Conservation (phyloP, 805 yeast species). For the Candida corydali region DNA sequence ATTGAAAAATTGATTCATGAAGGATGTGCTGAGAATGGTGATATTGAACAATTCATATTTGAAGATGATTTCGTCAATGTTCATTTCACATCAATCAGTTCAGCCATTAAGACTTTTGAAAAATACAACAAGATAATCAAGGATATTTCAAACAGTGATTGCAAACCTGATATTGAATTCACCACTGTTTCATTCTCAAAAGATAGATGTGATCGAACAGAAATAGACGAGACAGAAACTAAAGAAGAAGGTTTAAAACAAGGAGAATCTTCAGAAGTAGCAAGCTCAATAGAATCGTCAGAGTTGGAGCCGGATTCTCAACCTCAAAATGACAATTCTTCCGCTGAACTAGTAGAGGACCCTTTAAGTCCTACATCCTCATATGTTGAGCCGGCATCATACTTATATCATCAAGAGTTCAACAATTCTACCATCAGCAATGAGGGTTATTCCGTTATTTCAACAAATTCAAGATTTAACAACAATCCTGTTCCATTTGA, state of each 20-base stretch:
- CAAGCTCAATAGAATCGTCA: slow-evolving; percentile 5
- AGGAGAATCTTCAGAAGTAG: slow-evolving; percentile 7
- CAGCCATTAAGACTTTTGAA: slow-evolving; percentile 44
- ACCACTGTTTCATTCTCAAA: slow-evolving; percentile 21
- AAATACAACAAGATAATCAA: slow-evolving; percentile 19
- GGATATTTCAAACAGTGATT: slow-evolving; percentile 21
- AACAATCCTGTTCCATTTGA: slow-evolving; percentile 1
- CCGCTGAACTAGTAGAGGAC: slow-evolving; percentile 5
- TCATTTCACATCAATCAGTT: slow-evolving; percentile 43
- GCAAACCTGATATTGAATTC: slow-evolving; percentile 14
- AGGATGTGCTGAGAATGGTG: slow-evolving; percentile 38
- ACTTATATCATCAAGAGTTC: background rate
- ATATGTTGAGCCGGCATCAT: slow-evolving; percentile 2
- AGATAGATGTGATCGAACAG: slow-evolving; percentile 37
- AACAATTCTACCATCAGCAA: background rate
- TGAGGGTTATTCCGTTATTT: slow-evolving; percentile 3
- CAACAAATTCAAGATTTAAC: slow-evolving; percentile 2
- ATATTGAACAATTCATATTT: slow-evolving; percentile 30
- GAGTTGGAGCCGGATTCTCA: background rate
- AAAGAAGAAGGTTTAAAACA: background rate
- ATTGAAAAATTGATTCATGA: slow-evolving; percentile 15
- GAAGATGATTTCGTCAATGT: slow-evolving; percentile 12
- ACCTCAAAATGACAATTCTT: background rate
- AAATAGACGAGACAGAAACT: slow-evolving; percentile 3
- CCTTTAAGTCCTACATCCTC: slow-evolving; percentile 11